These are phyloP conservation scores for Pseudopyrenochaeta lycopersici DNA, from an alignment of 2,329 filamentous ascomycete species.

Conservation along the genomic window DNA sequence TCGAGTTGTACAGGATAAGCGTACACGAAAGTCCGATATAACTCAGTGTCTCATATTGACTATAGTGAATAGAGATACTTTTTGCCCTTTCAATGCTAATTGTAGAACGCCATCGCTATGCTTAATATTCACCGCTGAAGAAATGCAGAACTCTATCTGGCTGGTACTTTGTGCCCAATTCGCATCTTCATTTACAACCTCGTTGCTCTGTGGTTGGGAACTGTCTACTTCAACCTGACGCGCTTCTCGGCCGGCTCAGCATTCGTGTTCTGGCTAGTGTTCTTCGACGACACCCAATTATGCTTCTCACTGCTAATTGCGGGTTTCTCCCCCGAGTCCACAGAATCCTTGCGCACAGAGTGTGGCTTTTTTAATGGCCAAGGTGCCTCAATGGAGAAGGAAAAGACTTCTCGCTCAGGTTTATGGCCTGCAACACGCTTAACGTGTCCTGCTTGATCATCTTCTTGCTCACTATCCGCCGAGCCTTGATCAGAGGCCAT, in stretches of 20 bases:
- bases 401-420: constrained; percentile 42
- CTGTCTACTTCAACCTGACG: constrained; percentile 24
- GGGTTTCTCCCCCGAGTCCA: not conserved
- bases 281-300: constrained; percentile 25
- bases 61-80: too few species aligned
- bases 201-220: too few species aligned
- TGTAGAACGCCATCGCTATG: constrained; percentile 11
- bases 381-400: constrained; percentile 47
- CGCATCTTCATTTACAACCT: not conserved
- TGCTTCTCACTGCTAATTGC: constrained; percentile 18
- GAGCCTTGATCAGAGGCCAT: constrained; percentile 6
- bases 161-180: not conserved
- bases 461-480: constrained; percentile 18
- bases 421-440: constrained; percentile 23
- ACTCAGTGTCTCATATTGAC: too few species aligned
- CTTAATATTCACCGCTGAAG: not conserved
- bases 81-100: not conserved
- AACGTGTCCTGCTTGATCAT: constrained; percentile 14
- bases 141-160: not conserved
- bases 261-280: not conserved
- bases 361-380: constrained; percentile 32
- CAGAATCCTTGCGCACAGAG: constrained; percentile 7
- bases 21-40: too few species aligned
- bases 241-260: constrained; percentile 35
- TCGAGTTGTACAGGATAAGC: too few species aligned